Evolutionary conservation across 208 protist genomes (phyloP), one percentile per base, ranked within the genome.

Genomic region (Leishmania tarentolae): DNA sequence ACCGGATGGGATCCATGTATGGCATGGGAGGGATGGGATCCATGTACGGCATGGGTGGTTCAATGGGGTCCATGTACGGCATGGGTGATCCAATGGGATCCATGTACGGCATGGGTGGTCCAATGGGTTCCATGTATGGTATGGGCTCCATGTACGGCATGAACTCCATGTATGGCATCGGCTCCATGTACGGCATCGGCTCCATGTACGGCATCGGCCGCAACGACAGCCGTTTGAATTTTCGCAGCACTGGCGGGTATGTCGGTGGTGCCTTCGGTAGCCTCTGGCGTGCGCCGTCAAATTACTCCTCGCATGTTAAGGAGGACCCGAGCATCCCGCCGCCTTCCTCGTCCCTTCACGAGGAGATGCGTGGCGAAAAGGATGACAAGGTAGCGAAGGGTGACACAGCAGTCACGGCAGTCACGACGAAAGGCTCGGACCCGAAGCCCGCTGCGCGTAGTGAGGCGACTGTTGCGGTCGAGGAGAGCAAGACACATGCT

Each of bases 181-280:
- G n/a, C 50, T 53, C 50, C 6, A 53, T 53, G 50, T 53, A 53
- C 15, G 50, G 50, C 15, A 53, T 53, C 74, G 75, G 71, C 61
- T 77, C 59, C 66, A 86, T 91, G 82, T 89, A 91, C 83, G 83
- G 85, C 52, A 53, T 87, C 50, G 83, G 83, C 76, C 76, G 61
- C 85, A 61, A 46, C 52, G 61, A 53, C 46, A 82, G 75, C 63
- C 76, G 77, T 63, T 50, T 78, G 50, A 79, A 78, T 46, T 79
- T 83, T 53, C 81, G 57, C 76, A 82, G 82, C 76, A 87, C 52
- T 40, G 76, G 78, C 65, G 84, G 86, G 56, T 86, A 86, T 78
- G 63, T 82, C 11, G 87, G 84, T 31, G 87, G 87, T 42, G 84
- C 82, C 81, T 78, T 79, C 31, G 87, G 84, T 15, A 84, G 87